These are phyloP conservation scores for Umbelopsis sp. DNA, from an alignment of 192 early-diverging fungal species.

Conservation along the genomic window DNA sequence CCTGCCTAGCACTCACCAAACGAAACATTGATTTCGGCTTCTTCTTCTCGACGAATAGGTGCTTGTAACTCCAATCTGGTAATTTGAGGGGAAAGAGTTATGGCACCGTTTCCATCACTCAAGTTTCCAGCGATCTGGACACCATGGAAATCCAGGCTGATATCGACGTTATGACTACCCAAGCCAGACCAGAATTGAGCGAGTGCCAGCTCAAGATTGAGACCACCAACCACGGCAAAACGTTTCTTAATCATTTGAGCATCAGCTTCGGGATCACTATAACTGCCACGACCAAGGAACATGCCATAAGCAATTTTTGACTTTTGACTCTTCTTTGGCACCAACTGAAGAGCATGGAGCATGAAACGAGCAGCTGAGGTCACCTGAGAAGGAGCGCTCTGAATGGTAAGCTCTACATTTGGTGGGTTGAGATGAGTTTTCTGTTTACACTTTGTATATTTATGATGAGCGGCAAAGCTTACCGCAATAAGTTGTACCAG, in stretches of 20 bases:
- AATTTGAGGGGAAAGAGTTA: constrained; percentile 50
- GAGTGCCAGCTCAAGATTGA: constrained; percentile 77
- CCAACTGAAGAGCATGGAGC: constrained; percentile 75
- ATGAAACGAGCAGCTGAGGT: constrained; percentile 66
- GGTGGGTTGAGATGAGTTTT: not conserved
- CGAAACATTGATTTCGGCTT: constrained; percentile 53
- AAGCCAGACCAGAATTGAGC: constrained; percentile 91
- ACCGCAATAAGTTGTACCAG: constrained; percentile 79
- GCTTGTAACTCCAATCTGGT: constrained; percentile 75
- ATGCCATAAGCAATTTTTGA: constrained; percentile 63
- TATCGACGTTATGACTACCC: constrained; percentile 66
- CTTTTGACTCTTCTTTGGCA: constrained; percentile 67
- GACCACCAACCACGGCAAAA: constrained; percentile 67
- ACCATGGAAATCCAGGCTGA: constrained; percentile 82
- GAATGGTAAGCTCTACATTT: constrained; percentile 38
- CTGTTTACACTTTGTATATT: constrained; percentile 23
- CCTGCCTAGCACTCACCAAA: constrained; percentile 35
- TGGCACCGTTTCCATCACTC: constrained; percentile 41
- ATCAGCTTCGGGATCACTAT: constrained; percentile 58
- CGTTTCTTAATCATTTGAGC: constrained; percentile 55
- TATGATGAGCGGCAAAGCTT: constrained; percentile 8
- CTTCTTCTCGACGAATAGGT: constrained; percentile 73
- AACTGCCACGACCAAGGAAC: constrained; percentile 62
- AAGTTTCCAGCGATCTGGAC: constrained; percentile 57
- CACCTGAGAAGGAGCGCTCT: constrained; percentile 36